Evolutionary conservation across 805 yeast species (phyloP).

Genomic region (Tetrapisispora fleetii): DNA sequence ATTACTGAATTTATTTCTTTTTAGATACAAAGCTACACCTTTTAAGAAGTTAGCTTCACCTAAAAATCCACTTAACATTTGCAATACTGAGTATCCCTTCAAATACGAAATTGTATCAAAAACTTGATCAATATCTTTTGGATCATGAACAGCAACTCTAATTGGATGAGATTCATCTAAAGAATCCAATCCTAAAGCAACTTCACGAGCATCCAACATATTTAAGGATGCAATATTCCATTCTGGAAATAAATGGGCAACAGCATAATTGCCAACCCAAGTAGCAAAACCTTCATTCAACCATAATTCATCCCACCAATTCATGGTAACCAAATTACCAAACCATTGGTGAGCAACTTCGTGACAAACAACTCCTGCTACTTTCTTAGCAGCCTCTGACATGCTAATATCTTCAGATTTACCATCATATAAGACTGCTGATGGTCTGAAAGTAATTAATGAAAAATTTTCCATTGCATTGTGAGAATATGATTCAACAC

Average conservation of each 20-base stretch:
- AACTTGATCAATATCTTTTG: conserved; percentile 70
- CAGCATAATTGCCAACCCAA: conserved; percentile 49
- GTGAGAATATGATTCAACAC: conserved; percentile 63
- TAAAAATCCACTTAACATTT: conserved; percentile 64
- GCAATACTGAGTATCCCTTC: conserved; percentile 70
- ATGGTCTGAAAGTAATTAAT: conserved; percentile 56
- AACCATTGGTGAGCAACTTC: conserved; percentile 91
- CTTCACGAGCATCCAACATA: conserved; percentile 11
- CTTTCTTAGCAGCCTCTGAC: conserved; percentile 35
- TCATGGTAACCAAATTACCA: conserved; percentile 82
- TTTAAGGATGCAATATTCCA: conserved; percentile 49
- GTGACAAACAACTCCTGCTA: conserved; percentile 74
- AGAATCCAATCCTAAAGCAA: conserved; percentile 43
- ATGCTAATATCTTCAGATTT: conserved; percentile 15
- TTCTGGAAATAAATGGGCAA: conserved; percentile 61
- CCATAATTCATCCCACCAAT: conserved; percentile 92
- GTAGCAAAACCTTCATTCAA: conserved; percentile 87
- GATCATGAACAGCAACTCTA: conserved; percentile 70
- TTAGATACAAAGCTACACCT: conserved; percentile 64
- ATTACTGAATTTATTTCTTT: conserved; percentile 53
- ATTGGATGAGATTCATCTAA: conserved; percentile 66
- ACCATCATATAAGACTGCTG: conserved; percentile 35
- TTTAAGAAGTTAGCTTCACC: conserved; percentile 60
- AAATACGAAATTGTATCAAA: conserved; percentile 75
- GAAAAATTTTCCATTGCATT: conserved; percentile 95